A percentile compares a stretch with the other conserved stretches of the same genome.
phyloP scores from a whole-genome alignment of 1,139 yeast species.

The Geotrichum klebahnii region DNA sequence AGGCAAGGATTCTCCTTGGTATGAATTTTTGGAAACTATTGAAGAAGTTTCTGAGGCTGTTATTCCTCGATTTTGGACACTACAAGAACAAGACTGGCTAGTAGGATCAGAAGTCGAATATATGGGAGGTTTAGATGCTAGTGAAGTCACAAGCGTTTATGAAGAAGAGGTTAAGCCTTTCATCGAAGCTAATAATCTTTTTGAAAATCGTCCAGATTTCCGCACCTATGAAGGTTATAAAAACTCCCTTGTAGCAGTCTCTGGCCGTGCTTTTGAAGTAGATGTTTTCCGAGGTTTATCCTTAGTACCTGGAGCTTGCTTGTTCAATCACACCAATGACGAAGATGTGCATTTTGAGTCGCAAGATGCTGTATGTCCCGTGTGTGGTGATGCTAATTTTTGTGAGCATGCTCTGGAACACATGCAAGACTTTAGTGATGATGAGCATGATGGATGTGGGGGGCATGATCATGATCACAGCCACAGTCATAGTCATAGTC shows the following conservation, averaged over 20 bases:
- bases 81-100: slow-evolving; percentile 47
- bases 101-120: slow-evolving; percentile 65
- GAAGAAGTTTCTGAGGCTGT: slow-evolving; percentile 35
- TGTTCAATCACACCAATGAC: slow-evolving; percentile 67
- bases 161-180: slow-evolving; percentile 42
- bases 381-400: slow-evolving; percentile 59
- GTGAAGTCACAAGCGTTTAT: slow-evolving; percentile 55
- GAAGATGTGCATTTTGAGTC: slow-evolving; percentile 71
- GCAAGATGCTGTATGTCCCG: slow-evolving; percentile 62
- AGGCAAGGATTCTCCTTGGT: slow-evolving; percentile 71
- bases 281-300: slow-evolving; percentile 72
- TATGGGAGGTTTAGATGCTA: slow-evolving; percentile 57
- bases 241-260: slow-evolving; percentile 44
- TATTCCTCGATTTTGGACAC: slow-evolving; percentile 65
- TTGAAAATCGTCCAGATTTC: slow-evolving; percentile 28
- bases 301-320: slow-evolving; percentile 85
- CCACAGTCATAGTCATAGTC: slow-evolving; percentile 3
- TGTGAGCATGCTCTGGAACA: slow-evolving; percentile 37
- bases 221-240: slow-evolving; percentile 34
- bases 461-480: slow-evolving; percentile 13
- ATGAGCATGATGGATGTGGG: slow-evolving; percentile 26
- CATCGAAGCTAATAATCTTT: slow-evolving; percentile 27
- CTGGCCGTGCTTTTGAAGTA: slow-evolving; percentile 75
- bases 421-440: slow-evolving; percentile 27
- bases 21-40: slow-evolving; percentile 55